Base-by-base conservation (phyloP, 1,284 basidiomycete species). In the Cryptococcus sp. region DNA sequence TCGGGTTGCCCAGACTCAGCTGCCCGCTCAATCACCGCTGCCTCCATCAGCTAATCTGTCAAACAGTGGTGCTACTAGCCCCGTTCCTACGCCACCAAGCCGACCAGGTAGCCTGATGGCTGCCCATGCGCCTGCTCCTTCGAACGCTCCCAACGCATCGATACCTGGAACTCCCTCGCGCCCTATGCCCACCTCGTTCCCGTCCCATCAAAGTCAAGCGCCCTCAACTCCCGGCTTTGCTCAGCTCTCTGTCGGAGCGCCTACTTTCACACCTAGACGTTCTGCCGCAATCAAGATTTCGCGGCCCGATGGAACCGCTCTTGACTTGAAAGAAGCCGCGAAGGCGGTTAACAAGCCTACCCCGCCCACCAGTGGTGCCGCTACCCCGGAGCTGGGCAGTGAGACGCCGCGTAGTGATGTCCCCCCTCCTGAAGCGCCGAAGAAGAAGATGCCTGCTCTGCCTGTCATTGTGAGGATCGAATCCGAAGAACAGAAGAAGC, bases 401-500 rank as follows among this genome's bases (percentile, higher is more conserved):
- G 30, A 59, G 41, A 40, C 51, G 15, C 52, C 43, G n/a, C 30
- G 30, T 10, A 35, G 30, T 35, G 30, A 35, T 35, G 30, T 8
- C 13, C 30, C 30, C 10, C 5, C 25, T 25, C 58, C 58, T n/a
- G 63, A 65, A 50, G 60, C 63, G 4, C 62, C 65, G 19, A 73
- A 66, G 56, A 69, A 74, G 57, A 70, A 71, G 54, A 50, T 71
- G 19, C 68, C 67, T 3, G 49, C 64, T 6, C 64, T 75, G 15
- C 72, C 73, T 15, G 71, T 76, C 11, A 62, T 77, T 17, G 76
- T 82, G 1, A 75, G 82, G 45, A 73, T 84, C 50, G 83, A 84
- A 71, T 81, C 79, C 0, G 80, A 81, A 59, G 81, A 83, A 62
- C 80, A 81, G 57, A 76, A 74, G 62, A 73, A 74, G 56, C 61